These are phyloP conservation scores for Fragilaria radians DNA, from an alignment of 108 stramenopile species.

Conservation along the genomic window DNA sequence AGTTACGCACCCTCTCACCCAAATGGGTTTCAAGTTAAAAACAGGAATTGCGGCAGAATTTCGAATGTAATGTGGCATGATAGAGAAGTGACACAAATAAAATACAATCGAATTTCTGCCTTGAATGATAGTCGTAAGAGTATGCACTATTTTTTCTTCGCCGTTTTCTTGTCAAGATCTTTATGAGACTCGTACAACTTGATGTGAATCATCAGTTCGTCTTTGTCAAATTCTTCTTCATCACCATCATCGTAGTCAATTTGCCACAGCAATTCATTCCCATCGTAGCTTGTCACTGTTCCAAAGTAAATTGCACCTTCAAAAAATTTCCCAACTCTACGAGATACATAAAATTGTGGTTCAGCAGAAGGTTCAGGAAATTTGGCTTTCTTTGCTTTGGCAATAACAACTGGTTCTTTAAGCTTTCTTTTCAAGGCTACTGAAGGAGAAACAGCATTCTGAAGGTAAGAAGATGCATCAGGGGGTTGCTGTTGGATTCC, in stretches of 20 bases:
- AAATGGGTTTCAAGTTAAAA: conserved; percentile 42
- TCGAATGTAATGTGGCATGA: not conserved
- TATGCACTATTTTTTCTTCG: too few species aligned
- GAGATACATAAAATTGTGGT: conserved; percentile 10
- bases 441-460: not conserved
- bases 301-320: conserved; percentile 50
- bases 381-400: conserved; percentile 1
- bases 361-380: not conserved
- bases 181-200: conserved; percentile 22
- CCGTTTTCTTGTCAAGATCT: not conserved
- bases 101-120: too few species aligned
- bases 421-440: not conserved
- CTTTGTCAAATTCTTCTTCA: conserved; percentile 42
- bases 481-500: not conserved
- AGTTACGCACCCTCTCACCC: conserved; percentile 71
- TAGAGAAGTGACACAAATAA: too few species aligned
- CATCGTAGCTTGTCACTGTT: conserved; percentile 31
- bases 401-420: conserved; percentile 5
- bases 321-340: conserved; percentile 46
- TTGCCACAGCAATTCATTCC: conserved; percentile 33
- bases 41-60: conserved; percentile 17
- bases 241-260: conserved; percentile 61
- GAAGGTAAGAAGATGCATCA: not conserved
- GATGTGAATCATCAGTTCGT: conserved; percentile 32
- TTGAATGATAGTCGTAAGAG: too few species aligned